Base-by-base conservation (phyloP, 1,139 yeast genomes). In the Lodderomyces theae region DNA sequence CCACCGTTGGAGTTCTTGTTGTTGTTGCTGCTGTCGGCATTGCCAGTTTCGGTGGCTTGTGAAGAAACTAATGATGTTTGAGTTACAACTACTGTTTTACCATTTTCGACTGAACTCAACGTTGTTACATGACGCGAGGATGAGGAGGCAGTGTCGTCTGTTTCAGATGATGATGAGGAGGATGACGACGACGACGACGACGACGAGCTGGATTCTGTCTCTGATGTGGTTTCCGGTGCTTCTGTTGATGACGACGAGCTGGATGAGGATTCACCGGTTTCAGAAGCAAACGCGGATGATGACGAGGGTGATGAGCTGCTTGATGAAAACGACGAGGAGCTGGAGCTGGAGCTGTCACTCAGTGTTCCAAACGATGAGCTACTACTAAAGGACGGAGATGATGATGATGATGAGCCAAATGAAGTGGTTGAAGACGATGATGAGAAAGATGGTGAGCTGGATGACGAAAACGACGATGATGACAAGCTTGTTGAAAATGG, bases 1-100 rank as follows among this genome's bases (percentile, higher is more conserved):
- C 49, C 53, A 17, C 49, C 35, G 29, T 23, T 23, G 11, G 51
- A 36, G 37, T 44, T 31, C 18, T 41, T 50, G 26, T 46, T 41
- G 38, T 42, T 48, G 31, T 48, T 41, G 38, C 42, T 48, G 31
- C 47, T 41, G 21, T 49, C 48, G 15, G 55, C 43, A 7, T 34
- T 64, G 43, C 18, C 9, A 11, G 31, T 19, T 2, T 69, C 60
- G 18, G 67, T 56, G 5, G 74, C 63, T n/a, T 54, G 49, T 8
- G 60, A 41, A 35, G 61, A 44, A 9, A 64, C 54, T 11, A 64
- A 36, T 8, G 72, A 58, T 1, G 76, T 70, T 40, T 56, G 56
- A 12, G 76, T 70, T 13, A 71, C 71, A 13, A 69, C 48, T 2
- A 71, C 58, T 2, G 75, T 69, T 23, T 43, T 54, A 8, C 77